These are phyloP conservation scores for Eucalyptus sp. DNA, from an alignment of 345 rosid species.

Conservation along the genomic window DNA sequence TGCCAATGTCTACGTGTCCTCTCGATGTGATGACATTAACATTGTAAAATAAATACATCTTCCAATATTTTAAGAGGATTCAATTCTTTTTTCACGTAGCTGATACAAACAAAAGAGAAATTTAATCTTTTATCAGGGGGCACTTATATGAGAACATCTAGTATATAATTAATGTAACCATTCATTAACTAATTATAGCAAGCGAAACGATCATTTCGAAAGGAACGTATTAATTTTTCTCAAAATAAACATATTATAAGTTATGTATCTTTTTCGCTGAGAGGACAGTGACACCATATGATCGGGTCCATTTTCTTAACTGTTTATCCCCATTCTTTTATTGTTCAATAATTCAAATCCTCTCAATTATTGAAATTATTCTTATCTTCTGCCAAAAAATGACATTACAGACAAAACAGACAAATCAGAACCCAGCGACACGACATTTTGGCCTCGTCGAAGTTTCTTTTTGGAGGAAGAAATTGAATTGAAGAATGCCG, in stretches of 20 bases:
- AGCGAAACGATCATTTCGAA: accelerated
- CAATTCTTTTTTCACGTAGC: not conserved
- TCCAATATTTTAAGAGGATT: not conserved
- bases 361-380: not conserved
- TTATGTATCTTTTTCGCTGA: not conserved
- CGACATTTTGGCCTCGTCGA: not conserved
- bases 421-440: not conserved
- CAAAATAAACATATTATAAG: no score
- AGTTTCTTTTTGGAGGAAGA: not conserved
- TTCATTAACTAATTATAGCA: accelerated
- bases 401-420: not conserved
- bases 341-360: not conserved
- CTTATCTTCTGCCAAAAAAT: not conserved
- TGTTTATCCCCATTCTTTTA: not conserved
- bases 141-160: not conserved
- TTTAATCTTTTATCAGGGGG: not conserved
- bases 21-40: not conserved
- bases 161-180: accelerated
- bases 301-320: not conserved
- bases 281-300: not conserved
- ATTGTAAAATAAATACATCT: not conserved
- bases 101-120: not conserved
- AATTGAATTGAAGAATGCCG: not conserved
- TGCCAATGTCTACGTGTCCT: not conserved
- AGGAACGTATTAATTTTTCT: no score